Base-by-base conservation (phyloP, 148 eudicot species). In the Heliosperma pusillum region DNA sequence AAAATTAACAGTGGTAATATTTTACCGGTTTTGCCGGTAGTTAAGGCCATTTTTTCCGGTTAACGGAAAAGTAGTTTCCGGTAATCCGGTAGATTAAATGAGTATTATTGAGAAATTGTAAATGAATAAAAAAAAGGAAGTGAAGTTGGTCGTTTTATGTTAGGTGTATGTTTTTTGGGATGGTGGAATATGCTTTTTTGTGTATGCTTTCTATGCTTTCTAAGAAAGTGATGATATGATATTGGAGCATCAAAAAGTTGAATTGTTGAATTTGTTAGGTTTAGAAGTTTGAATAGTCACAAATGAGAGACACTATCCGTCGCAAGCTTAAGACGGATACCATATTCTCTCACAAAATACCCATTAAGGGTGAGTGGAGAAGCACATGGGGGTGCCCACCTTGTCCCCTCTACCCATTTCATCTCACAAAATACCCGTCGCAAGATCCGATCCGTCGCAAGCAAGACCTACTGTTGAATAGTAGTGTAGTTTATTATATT, bases 1-100 rank as follows among this genome's bases (percentile, higher is more conserved):
- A 83, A 44, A 52, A 83, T 50, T 62, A 78, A 20, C 74, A 79
- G n/a, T 20, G 74, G 36, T 74, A 73, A 9, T 74, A 72, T 20
- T 1, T 0, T 10, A 6, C 25, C 7, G 52, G 21, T 7, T n/a
- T 58, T 22, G 7, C 45, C 55, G 70, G 70, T 33, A 5, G 40
- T 4, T 30, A 13, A 7, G 3, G 8, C 44, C 66, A 62, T 62
- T 57, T 69, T 69, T 69, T 69, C 45, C 72, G 79, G 73, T 42
- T 40, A 25, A 70, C 70, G 74, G 74, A 13, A 79, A 66, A 19
- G 63, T 4, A 13, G 5, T 2, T 16, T 9, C 74, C 69, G 74
- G 74, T 36, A 36, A 36, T 36, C 7, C 42, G 19, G 19, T 50
- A 12, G 0, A 50, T 3, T 50, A 12, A 3, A 50, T 3, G 13